Evolutionary conservation across 306 rosid genomes (phyloP).

Genomic region (Acmispon strigosus): DNA sequence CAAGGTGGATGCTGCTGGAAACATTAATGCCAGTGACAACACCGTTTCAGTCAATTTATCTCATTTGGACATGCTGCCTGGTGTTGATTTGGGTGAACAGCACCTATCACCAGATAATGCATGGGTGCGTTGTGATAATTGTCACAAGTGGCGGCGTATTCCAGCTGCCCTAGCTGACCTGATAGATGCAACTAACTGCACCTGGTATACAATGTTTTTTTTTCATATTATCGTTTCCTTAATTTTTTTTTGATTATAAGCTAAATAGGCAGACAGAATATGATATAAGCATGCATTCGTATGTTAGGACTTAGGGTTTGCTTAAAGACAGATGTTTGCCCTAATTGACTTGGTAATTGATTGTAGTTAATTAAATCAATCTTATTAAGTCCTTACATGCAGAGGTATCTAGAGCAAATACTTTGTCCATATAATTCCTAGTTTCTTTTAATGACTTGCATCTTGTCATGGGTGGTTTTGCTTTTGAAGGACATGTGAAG

Average conservation of each 20-base stretch:
- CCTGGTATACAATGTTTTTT: conserved; percentile 54
- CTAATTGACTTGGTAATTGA: neutral
- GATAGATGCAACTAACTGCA: conserved; percentile 72
- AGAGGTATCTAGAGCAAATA: neutral
- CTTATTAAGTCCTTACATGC: neutral
- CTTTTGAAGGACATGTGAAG: conserved; percentile 79
- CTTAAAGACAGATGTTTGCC: neutral
- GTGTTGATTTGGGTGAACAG: conserved; percentile 46
- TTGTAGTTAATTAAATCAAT: neutral
- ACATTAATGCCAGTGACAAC: conserved; percentile 25
- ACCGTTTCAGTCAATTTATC: conserved; percentile 26
- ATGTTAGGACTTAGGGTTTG: neutral
- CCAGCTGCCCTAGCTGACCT: conserved; percentile 76
- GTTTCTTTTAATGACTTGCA: conserved; percentile 12
- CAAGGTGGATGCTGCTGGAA: conserved; percentile 31
- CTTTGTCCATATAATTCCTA: neutral
- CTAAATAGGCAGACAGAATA: neutral
- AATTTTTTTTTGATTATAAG: conserved; percentile 10
- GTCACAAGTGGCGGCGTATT: conserved; percentile 96
- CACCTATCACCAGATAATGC: conserved; percentile 56
- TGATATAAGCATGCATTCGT: conserved; percentile 12
- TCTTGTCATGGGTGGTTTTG: conserved; percentile 19
- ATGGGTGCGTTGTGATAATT: conserved; percentile 95
- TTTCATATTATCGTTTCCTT: conserved; percentile 15
- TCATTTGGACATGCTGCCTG: conserved; percentile 33